Evolutionary conservation across 108 stramenopile species (phyloP).

Genomic region (Schizochytrium sp.): DNA sequence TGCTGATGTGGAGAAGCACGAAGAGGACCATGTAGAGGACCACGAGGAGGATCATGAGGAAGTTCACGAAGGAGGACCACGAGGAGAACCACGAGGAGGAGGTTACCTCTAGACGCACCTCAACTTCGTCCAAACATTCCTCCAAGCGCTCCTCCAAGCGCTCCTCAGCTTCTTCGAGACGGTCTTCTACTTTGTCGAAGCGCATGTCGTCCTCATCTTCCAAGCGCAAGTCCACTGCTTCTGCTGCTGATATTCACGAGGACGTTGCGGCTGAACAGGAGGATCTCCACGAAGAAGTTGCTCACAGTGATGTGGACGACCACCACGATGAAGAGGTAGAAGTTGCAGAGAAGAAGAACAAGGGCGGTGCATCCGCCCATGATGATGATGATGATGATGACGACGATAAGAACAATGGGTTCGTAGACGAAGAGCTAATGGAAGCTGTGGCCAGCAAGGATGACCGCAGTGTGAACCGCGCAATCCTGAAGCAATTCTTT

Average conservation of each 20-base stretch:
- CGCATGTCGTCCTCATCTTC: too few species aligned
- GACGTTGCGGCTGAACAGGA: background rate
- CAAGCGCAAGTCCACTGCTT: background rate
- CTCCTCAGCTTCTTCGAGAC: too few species aligned
- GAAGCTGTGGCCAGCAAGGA: conserved; percentile 2
- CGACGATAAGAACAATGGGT: background rate
- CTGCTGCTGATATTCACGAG: background rate
- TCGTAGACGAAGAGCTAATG: conserved; percentile 41
- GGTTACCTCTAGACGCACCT: conserved; percentile 34
- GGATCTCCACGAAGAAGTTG: background rate
- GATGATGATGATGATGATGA: conserved; percentile 28
- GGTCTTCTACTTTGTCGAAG: too few species aligned
- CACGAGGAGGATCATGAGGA: background rate
- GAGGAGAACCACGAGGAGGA: background rate
- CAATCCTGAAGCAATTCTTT: conserved; percentile 46
- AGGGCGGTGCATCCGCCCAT: background rate
- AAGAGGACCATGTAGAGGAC: background rate
- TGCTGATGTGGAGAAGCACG: background rate
- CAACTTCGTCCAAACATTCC: too few species aligned
- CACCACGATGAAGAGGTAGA: conserved; percentile 21
- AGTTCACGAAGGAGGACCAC: background rate
- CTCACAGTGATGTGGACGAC: background rate
- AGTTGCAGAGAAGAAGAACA: background rate
- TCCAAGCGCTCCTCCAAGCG: too few species aligned
- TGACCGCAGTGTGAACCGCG: conserved; percentile 61